Conservation (phyloP, 2,329 filamentous ascomycete genomes). For the Talaromyces islandicus region DNA sequence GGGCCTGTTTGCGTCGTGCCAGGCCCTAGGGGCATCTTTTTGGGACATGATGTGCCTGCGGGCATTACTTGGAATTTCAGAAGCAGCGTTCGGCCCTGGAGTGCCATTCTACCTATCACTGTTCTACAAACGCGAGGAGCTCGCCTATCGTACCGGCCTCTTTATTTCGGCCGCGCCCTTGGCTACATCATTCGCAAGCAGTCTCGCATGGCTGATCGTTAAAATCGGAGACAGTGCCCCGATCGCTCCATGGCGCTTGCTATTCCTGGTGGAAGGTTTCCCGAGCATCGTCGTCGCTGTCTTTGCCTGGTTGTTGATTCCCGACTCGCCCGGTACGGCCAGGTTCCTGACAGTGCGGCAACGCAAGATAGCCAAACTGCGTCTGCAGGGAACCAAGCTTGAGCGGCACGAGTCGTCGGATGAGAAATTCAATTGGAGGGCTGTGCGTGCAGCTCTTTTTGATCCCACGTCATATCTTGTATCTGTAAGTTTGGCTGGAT, state of each 20-base stretch:
- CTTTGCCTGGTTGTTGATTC: conserved; percentile 67
- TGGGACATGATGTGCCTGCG: conserved; percentile 44
- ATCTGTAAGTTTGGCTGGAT: conserved; percentile 40
- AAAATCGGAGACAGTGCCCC: conserved; percentile 59
- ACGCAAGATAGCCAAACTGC: conserved; percentile 63
- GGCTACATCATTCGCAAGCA: conserved; percentile 65
- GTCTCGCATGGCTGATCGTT: conserved; percentile 69
- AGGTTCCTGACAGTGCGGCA: conserved; percentile 58
- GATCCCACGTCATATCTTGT: conserved; percentile 71
- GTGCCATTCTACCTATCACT: conserved; percentile 60
- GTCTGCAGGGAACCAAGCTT: conserved; percentile 53
- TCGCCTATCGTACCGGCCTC: conserved; percentile 78
- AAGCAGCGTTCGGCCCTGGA: conserved; percentile 59
- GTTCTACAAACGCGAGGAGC: conserved; percentile 61
- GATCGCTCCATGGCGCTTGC: conserved; percentile 76
- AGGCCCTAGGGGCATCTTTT: conserved; percentile 62
- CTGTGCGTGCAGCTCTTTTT: conserved; percentile 53
- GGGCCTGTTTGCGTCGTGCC: conserved; percentile 72
- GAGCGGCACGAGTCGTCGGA: conserved; percentile 22
- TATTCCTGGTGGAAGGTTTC: conserved; percentile 81
- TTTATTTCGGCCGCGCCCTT: conserved; percentile 71
- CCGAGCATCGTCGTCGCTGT: conserved; percentile 71
- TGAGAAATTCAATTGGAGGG: conserved; percentile 46
- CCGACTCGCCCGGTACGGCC: conserved; percentile 66
- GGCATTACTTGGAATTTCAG: conserved; percentile 47